These are phyloP conservation scores for Colletotrichum abscissum DNA, from an alignment of 2,329 filamentous ascomycete genomes.

Conservation along the genomic window DNA sequence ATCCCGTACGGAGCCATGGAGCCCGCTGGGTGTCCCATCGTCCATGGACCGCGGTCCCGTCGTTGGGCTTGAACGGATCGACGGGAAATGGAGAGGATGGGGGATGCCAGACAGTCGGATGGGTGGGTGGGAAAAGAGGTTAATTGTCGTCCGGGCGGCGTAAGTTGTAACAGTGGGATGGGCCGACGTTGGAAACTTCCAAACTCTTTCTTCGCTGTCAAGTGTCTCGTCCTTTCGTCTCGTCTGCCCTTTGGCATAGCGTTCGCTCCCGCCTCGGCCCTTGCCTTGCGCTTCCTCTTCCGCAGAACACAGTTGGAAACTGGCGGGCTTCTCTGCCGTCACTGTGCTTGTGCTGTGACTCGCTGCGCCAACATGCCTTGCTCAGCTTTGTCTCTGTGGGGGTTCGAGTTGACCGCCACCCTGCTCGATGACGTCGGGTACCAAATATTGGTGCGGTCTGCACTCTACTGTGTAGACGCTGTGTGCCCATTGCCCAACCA, in stretches of 20 bases:
- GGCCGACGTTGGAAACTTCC: background rate
- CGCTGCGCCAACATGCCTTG: background rate
- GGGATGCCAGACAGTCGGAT: slow-evolving; percentile 14
- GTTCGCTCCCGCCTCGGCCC: background rate
- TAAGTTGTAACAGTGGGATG: background rate
- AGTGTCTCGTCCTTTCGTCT: background rate
- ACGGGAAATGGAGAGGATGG: slow-evolving; percentile 21
- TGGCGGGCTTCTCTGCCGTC: background rate
- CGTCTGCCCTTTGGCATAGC: slow-evolving; percentile 3
- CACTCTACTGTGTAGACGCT: background rate
- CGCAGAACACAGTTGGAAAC: background rate
- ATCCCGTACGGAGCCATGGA: background rate
- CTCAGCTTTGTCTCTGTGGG: slow-evolving; percentile 8
- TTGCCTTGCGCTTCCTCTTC: background rate
- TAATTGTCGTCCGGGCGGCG: slow-evolving; percentile 6
- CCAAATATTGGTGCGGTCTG: slow-evolving; percentile 16
- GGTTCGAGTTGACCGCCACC: slow-evolving; percentile 25
- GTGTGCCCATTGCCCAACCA: slow-evolving; percentile 22
- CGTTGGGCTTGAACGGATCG: slow-evolving; percentile 33
- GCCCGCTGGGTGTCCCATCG: background rate
- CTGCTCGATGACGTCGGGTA: slow-evolving; percentile 35
- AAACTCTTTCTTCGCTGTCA: background rate
- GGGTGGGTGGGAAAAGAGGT: slow-evolving; percentile 15
- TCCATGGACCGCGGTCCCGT: slow-evolving; percentile 10
- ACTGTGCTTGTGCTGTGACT: background rate